phyloP scores from a whole-genome alignment of 805 yeast genomes.

The Candida namnaoensis region DNA sequence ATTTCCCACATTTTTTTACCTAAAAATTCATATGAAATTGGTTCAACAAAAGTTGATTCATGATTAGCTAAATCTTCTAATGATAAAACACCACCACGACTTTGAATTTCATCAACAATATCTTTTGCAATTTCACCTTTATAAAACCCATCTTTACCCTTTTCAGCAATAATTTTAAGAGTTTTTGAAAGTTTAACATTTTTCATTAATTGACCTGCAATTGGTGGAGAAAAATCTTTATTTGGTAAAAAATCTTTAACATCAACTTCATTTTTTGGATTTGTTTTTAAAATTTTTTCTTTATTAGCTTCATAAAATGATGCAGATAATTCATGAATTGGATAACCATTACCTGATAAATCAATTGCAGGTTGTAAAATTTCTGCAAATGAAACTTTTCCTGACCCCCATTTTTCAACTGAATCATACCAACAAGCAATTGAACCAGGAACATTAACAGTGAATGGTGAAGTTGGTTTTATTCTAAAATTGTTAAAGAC shows the following conservation, averaged over 20 bases:
- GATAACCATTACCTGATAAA: slow-evolving; percentile 61
- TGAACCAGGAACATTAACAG: slow-evolving; percentile 73
- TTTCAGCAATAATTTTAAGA: slow-evolving; percentile 37
- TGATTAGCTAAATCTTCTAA: slow-evolving; percentile 50
- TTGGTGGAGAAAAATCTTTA: slow-evolving; percentile 36
- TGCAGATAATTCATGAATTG: slow-evolving; percentile 53
- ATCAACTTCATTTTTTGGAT: slow-evolving; percentile 19
- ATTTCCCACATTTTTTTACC: slow-evolving; percentile 65
- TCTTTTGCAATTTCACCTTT: slow-evolving; percentile 62
- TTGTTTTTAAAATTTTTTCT: slow-evolving; percentile 26
- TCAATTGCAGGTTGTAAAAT: slow-evolving; percentile 58
- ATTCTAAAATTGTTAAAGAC: slow-evolving; percentile 36
- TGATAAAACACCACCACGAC: slow-evolving; percentile 48
- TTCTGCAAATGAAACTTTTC: slow-evolving; percentile 49
- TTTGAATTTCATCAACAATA: slow-evolving; percentile 43
- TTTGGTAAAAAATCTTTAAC: slow-evolving; percentile 28
- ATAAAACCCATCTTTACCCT: slow-evolving; percentile 63
- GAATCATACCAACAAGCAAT: slow-evolving; percentile 77
- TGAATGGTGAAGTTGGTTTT: slow-evolving; percentile 41
- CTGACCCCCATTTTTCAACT: slow-evolving; percentile 63
- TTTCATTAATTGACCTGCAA: slow-evolving; percentile 45
- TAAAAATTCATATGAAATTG: slow-evolving; percentile 43
- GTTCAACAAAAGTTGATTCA: slow-evolving; percentile 54
- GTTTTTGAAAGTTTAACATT: slow-evolving; percentile 48
- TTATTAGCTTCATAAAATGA: slow-evolving; percentile 36